A percentile compares a stretch with the other conserved stretches of the same genome.
Evolutionary conservation across 768 basidiomycete species (phyloP).

Genomic region (Pisolithus microcarpus): DNA sequence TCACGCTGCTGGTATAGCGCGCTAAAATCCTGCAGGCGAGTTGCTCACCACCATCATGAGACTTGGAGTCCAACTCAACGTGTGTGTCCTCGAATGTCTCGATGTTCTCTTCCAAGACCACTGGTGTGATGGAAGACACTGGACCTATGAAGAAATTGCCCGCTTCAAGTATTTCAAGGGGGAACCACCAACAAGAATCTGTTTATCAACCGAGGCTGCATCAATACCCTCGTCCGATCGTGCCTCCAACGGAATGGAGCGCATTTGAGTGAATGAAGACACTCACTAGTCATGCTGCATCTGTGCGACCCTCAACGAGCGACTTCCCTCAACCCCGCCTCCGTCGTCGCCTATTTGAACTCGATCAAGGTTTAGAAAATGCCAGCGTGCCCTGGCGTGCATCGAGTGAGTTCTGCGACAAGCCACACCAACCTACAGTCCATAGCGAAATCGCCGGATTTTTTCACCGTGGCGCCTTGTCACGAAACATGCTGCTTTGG

Average conservation of each 20-base stretch:
- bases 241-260: neutral
- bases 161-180: neutral
- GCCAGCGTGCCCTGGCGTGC: too few species aligned
- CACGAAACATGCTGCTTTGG: too few species aligned
- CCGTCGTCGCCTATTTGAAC: too few species aligned
- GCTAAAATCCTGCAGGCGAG: slow-evolving; percentile 6
- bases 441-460: too few species aligned
- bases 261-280: slow-evolving; percentile 7
- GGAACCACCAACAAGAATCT: neutral
- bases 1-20: neutral
- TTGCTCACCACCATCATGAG: slow-evolving; percentile 7
- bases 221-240: neutral
- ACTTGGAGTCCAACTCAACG: slow-evolving; percentile 5
- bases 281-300: slow-evolving; percentile 5
- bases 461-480: too few species aligned
- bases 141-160: neutral
- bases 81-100: slow-evolving; percentile 6
- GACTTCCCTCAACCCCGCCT: too few species aligned
- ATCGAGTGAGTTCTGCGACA: too few species aligned
- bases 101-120: slow-evolving; percentile 1
- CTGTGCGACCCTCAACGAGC: neutral
- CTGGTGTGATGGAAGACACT: slow-evolving; percentile 4
- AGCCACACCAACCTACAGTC: too few species aligned
- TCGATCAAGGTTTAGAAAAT: too few species aligned
- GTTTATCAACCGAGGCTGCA: neutral